Conservation (phyloP, 148 eudicot genomes). For the Silene uniflora region DNA sequence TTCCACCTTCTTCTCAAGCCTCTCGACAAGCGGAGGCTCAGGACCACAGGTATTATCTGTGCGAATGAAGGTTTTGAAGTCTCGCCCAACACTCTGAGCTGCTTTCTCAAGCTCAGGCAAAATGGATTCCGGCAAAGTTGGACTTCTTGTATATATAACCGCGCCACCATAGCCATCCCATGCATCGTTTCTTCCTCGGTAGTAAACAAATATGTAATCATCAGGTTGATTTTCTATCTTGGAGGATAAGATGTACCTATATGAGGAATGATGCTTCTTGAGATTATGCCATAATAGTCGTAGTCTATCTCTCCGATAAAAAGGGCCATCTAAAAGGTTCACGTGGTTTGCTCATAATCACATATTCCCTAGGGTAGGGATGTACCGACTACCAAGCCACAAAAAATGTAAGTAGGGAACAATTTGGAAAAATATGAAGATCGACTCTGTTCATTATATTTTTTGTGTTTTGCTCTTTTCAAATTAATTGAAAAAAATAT, state of each 20-base stretch:
- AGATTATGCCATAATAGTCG: background rate
- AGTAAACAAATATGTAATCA: conserved; percentile 87
- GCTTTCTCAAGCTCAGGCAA: conserved; percentile 71
- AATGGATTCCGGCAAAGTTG: conserved; percentile 69
- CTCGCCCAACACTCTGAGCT: conserved; percentile 72
- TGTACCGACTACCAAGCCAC: background rate
- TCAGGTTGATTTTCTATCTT: conserved; percentile 76
- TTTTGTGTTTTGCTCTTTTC: background rate
- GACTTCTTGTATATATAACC: conserved; percentile 79
- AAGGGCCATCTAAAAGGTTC: background rate
- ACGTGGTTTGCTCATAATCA: background rate
- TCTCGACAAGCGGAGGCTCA: conserved; percentile 88
- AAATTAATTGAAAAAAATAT: too few relatives aligned
- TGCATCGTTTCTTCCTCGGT: conserved; percentile 87
- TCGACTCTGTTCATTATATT: background rate
- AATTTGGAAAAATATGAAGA: background rate
- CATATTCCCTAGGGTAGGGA: background rate
- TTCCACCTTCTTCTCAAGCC: conserved; percentile 86
- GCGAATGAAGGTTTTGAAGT: conserved; percentile 60
- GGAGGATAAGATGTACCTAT: conserved; percentile 86
- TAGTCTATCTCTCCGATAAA: background rate
- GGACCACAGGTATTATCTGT: conserved; percentile 92
- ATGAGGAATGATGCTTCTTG: conserved; percentile 9
- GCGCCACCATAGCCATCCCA: conserved; percentile 99
- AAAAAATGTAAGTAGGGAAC: background rate